Percentiles rank a stretch among this genome's conserved stretches.
Evolutionary conservation across 805 yeast genomes (phyloP).

Genomic region (Saccharomycopsis javanensis): DNA sequence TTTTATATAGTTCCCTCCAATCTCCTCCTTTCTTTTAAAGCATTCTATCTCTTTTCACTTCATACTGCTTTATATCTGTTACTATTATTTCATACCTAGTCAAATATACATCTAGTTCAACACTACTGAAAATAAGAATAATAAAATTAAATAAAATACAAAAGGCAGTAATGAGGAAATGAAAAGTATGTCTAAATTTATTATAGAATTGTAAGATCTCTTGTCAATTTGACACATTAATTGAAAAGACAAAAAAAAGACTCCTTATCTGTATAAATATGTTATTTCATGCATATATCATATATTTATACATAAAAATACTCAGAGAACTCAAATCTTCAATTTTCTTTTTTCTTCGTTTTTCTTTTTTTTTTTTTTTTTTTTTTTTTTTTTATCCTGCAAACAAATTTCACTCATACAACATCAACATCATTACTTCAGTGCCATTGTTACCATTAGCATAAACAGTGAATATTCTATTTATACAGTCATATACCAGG

Average conservation of each 20-base stretch:
- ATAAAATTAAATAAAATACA: background rate
- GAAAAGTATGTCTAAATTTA: background rate
- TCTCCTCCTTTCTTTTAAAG: background rate
- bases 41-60: background rate
- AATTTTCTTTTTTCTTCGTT: no score
- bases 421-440: no score
- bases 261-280: background rate
- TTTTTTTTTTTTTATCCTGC: background rate
- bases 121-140: background rate
- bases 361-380: background rate
- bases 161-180: background rate
- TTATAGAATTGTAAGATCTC: background rate
- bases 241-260: background rate
- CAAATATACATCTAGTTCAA: slow-evolving; percentile 2
- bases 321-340: no score
- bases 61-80: background rate
- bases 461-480: no score
- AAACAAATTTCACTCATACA: background rate
- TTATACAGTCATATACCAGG: background rate
- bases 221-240: background rate
- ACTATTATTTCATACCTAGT: background rate
- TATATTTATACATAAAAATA: no score
- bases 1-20: no score
- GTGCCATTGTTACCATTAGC: no score
- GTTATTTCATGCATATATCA: background rate